phyloP scores from a whole-genome alignment of 2,329 filamentous ascomycete species.

The Cordyceps militaris region DNA sequence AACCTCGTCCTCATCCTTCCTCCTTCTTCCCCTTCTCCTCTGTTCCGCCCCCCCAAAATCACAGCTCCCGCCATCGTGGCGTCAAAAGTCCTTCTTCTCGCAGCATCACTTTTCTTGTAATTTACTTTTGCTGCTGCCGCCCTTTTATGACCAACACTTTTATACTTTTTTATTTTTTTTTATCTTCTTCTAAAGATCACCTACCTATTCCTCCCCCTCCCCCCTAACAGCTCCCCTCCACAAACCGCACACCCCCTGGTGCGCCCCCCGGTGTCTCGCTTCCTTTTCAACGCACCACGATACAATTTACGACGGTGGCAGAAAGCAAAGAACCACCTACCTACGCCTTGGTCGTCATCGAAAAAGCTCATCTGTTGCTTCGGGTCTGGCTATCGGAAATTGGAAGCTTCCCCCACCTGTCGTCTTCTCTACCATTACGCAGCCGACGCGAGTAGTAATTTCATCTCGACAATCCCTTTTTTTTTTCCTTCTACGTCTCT shows the following conservation, averaged over 20 bases:
- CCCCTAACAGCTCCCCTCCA: not conserved
- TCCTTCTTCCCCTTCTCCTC: not conserved
- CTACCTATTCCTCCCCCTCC: not conserved
- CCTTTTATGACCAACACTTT: conserved; percentile 1
- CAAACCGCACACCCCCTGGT: not conserved
- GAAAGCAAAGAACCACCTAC: too few relatives aligned
- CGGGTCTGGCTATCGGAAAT: not conserved
- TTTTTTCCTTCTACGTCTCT: not conserved
- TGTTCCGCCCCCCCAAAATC: not conserved
- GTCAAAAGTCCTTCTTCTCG: conserved; percentile 6
- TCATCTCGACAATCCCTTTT: not conserved
- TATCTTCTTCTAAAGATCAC: not conserved
- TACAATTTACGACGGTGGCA: too few relatives aligned
- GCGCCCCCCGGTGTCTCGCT: not conserved
- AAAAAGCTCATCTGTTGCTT: not conserved
- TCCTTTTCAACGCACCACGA: too few relatives aligned
- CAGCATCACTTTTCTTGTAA: conserved; percentile 9
- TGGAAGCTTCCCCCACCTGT: not conserved
- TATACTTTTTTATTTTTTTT: conserved; percentile 9
- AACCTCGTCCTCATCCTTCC: not conserved
- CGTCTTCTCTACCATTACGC: not conserved
- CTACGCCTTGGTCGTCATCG: not conserved
- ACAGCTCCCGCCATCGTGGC: conserved; percentile 6
- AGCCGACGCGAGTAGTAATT: not conserved
- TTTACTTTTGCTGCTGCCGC: not conserved